Base-by-base conservation (phyloP, 129 eudicot species). In the Flaveria robusta region DNA sequence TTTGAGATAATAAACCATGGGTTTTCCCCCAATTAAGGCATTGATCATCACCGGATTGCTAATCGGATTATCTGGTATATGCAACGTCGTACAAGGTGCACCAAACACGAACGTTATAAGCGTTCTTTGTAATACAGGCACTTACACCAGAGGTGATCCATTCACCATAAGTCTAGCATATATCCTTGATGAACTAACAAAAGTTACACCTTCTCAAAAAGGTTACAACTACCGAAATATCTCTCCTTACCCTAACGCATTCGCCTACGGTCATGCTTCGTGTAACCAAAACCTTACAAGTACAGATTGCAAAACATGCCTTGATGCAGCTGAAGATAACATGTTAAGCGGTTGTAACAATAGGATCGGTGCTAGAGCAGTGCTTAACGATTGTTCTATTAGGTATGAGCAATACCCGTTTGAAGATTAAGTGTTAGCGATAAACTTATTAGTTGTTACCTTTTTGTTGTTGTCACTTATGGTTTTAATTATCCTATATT, bases 361-460 rank as follows among this genome's bases (percentile, higher is more conserved):
- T 70, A 74, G 83, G 34, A 86, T 88, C 7, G 96, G 96, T 29
- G 93, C 83, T 14, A 87, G 91, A 39, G 68, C 85, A 2, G 77
- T 72, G 79, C 93, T 91, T 27, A 15, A 19, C 43, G 96, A 88
- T 86, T 91, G 96, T 70, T 60, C 66, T 13, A 77, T 87, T 68
- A 91, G 96, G 86, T 91, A 88, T 52, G 96, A 91, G 76, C 93
- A 91, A 52, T 91, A 91, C 66, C 93, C 93, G 0, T 91, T 88
- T 55, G 77, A 75, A 47, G 85, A 87, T 72, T 90, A 62, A 80
- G 7, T 1, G 23, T 56, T 67, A 60, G 77, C 68, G 5, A 29
- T 29, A 16, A 68, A 66, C 12, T 66, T 16, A 5, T 34, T 34
- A 5, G 14, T 43, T 43, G 12, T 67, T 45, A 27, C 18, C 7